Base-by-base conservation (phyloP, 108 stramenopile species). In the Nannochloropsis gaditana region DNA sequence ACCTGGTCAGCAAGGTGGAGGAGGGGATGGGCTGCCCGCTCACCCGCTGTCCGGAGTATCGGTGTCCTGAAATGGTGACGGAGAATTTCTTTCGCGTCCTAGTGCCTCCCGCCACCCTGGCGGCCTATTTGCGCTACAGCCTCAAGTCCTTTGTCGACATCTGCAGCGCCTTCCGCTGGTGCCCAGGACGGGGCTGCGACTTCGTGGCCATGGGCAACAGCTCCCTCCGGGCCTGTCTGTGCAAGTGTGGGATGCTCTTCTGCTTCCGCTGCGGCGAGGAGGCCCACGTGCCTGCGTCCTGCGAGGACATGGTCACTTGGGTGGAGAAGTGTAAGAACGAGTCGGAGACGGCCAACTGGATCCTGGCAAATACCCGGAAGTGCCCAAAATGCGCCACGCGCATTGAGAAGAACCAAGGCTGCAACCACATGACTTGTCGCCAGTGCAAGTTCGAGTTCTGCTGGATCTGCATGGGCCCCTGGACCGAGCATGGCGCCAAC, bases 341-440 rank as follows among this genome's bases (percentile, higher is more conserved):
- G 91, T 93, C 92, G 45, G 97, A 99, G 92, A 99, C 97, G 9
- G 97, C 96, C 80, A 98, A 98, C 90, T 99, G 97, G 97, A 98
- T 98, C 82, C 87, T 98, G 44, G 97, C 96, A 86, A 97, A 98
- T 88, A 99, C 97, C 79, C 98, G 98, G 91, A 91, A 91, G 43
- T 99, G 99, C 90, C 99, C 99, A 80, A 96, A 97, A 89, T 99
- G 99, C 91, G 90, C 89, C 43, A 94, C 93, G 82, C 93, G 97
- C 44, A 99, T 99, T 91, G 97, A 99, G 91, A 99, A 99, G 91
- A 98, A 98, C 90, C 95, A 98, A 86, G 97, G 97, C 42, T 99
- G 97, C 92, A 98, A 98, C 90, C 97, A 99, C 94, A 99, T 99
- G 95, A 95, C 94, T 9, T 93, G 92, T 84, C 82, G 90, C 41